These are phyloP conservation scores for Rubia tinctorum DNA, from an alignment of 305 asterid species.

Conservation along the genomic window DNA sequence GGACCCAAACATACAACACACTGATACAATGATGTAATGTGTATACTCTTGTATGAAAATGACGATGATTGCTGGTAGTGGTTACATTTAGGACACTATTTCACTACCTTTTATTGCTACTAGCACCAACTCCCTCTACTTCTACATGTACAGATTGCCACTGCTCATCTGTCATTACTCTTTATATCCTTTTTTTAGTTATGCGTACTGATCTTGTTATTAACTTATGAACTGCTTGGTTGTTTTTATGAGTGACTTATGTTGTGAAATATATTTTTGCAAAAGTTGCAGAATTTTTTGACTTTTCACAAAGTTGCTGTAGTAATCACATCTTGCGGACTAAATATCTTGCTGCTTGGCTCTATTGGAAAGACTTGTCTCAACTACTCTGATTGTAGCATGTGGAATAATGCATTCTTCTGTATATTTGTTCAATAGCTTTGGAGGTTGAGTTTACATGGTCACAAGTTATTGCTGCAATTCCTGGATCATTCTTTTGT, in stretches of 20 bases:
- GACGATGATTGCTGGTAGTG: not conserved
- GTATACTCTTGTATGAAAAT: not conserved
- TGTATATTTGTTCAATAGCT: slow-evolving; percentile 51
- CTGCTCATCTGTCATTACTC: not conserved
- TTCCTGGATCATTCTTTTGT: slow-evolving; percentile 91
- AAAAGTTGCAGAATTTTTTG: not conserved
- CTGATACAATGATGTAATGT: not conserved
- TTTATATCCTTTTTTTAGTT: not conserved
- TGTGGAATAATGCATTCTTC: slow-evolving; percentile 28
- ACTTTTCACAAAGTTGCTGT: not conserved
- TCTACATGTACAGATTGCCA: not conserved
- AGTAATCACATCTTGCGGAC: not conserved
- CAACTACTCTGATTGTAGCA: slow-evolving; percentile 16
- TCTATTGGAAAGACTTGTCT: not conserved
- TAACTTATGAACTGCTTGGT: not conserved
- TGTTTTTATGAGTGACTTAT: not conserved
- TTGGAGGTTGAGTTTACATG: slow-evolving; percentile 85
- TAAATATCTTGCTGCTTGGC: not conserved
- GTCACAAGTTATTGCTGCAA: slow-evolving; percentile 76
- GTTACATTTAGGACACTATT: not conserved
- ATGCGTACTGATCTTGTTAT: not conserved
- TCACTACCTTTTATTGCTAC: not conserved
- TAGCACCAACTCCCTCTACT: not conserved
- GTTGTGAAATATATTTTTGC: not conserved
- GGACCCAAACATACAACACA: not conserved